Percentiles rank a stretch among this genome's conserved stretches.
phyloP scores from a whole-genome alignment of 495 filamentous ascomycete genomes.

The Parachaetomium inaequale region DNA sequence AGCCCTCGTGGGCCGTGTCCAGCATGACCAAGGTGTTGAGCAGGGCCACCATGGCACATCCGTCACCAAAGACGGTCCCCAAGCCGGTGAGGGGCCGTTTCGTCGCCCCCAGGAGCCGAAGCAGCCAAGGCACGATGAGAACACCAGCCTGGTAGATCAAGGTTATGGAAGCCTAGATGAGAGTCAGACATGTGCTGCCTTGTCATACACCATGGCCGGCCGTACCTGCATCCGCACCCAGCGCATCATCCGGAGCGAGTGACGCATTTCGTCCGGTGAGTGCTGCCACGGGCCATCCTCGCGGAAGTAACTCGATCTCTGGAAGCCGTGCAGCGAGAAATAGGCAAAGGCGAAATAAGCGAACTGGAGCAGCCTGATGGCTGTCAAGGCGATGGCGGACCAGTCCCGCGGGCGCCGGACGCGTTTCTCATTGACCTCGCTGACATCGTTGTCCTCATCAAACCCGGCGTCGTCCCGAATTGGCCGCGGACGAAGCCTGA shows the following conservation, averaged over 20 bases:
- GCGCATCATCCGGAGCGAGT: slow-evolving; percentile 5
- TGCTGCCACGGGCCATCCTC: slow-evolving; percentile 12
- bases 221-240: slow-evolving; percentile 14
- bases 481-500: not conserved
- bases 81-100: slow-evolving; percentile 17
- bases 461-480: not conserved
- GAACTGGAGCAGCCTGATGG: slow-evolving; percentile 18
- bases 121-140: slow-evolving; percentile 8
- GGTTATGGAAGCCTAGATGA: slow-evolving; percentile 1
- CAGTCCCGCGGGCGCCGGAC: slow-evolving; percentile 46
- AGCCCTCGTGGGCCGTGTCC: slow-evolving; percentile 6
- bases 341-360: slow-evolving; percentile 11
- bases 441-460: not conserved
- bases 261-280: slow-evolving; percentile 5
- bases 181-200: slow-evolving; percentile 5
- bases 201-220: not conserved
- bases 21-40: slow-evolving; percentile 19
- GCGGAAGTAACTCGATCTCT: slow-evolving; percentile 13
- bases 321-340: slow-evolving; percentile 12
- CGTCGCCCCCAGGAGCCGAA: slow-evolving; percentile 9
- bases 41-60: slow-evolving; percentile 19
- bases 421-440: slow-evolving; percentile 56
- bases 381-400: slow-evolving; percentile 4
- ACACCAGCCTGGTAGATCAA: slow-evolving; percentile 14
- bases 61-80: slow-evolving; percentile 18